Base-by-base conservation (phyloP, 345 rosid species). In the Citrus inodora region DNA sequence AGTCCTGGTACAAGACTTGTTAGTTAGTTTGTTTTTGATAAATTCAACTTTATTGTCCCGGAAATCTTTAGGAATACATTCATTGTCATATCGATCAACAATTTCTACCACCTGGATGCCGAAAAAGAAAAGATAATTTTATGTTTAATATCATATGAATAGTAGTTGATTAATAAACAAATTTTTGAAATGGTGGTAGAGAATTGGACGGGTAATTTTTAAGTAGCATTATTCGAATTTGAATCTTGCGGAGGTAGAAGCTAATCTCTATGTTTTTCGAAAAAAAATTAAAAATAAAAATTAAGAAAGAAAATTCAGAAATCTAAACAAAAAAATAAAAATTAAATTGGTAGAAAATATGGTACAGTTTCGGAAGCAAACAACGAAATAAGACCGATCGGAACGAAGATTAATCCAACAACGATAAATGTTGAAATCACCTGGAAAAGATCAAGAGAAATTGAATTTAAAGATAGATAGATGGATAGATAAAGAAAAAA, bases 101-200 rank as follows among this genome's bases (percentile, higher is more conserved):
- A 92, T 85, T 80, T 92, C 97, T 32, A 90, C 92, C 67, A 92
- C 92, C 97, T 92, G 77, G 7, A 22, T 9, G 14, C 32, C 17
- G 4, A 19, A 2, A 22, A 38, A 32, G 73, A 58, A 35, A 19
- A 22, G 19, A 37, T 6, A 72, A 69, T 42, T 66, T 42, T 70
- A 35, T 38, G 37, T 63, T 60, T n/a, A 37, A 48, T 27, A 73
- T 24, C 24, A 51, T 65, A 8, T 35, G 55, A 9, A 40, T 19
- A 40, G n/a, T 38, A 22, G 8, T 17, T 17, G 40, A 14, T 48
- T 48, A 48, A 48, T 48, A 38, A 7, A 38, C 7, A 35, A 35
- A 35, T 0, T 6, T 35, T 48, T 14, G 4, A 42, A 42, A 42
- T 42, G 51, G 3, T 14, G 51, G 37, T 35, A 35, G 37, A 35